A percentile compares a stretch with the other conserved stretches of the same genome.
Evolutionary conservation across 371 early-diverging fungal genomes (phyloP).

Genomic region (Parasitella parasitica): DNA sequence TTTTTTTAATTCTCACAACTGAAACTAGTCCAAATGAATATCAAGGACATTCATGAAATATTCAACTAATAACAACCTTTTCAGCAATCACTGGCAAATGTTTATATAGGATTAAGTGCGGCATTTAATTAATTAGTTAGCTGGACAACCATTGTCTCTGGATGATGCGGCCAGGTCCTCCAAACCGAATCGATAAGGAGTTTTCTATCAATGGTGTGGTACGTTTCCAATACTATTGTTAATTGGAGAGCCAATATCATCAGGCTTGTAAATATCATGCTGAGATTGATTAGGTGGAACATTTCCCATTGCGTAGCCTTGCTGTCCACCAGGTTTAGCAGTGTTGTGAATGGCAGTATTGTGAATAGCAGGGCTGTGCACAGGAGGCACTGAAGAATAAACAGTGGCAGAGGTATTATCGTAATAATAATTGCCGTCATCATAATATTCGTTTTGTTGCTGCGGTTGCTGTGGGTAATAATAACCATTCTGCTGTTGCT

Average conservation of each 20-base stretch:
- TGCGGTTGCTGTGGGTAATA: slow-evolving; percentile 31
- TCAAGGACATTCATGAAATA: no score
- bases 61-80: no score
- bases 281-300: slow-evolving; percentile 2
- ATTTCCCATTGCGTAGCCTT: slow-evolving; percentile 9
- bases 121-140: no score
- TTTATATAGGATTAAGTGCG: no score
- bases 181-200: not conserved
- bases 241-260: slow-evolving; percentile 7
- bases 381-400: slow-evolving; percentile 13
- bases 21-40: no score
- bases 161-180: no score
- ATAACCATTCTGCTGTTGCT: slow-evolving; percentile 10
- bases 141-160: no score
- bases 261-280: slow-evolving; percentile 21
- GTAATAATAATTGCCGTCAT: slow-evolving; percentile 32
- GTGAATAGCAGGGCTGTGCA: slow-evolving; percentile 1
- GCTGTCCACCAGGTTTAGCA: not conserved
- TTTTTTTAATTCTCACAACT: no score
- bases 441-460: slow-evolving; percentile 37
- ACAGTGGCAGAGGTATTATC: slow-evolving; percentile 16
- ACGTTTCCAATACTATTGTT: not conserved
- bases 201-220: slow-evolving; percentile 1
- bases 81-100: no score
- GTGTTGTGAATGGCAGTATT: not conserved